A percentile compares a stretch with the other conserved stretches of the same genome.
These are phyloP conservation scores for Talaromyces sp. DNA, from an alignment of 2,329 filamentous ascomycete genomes.

Conservation along the genomic window DNA sequence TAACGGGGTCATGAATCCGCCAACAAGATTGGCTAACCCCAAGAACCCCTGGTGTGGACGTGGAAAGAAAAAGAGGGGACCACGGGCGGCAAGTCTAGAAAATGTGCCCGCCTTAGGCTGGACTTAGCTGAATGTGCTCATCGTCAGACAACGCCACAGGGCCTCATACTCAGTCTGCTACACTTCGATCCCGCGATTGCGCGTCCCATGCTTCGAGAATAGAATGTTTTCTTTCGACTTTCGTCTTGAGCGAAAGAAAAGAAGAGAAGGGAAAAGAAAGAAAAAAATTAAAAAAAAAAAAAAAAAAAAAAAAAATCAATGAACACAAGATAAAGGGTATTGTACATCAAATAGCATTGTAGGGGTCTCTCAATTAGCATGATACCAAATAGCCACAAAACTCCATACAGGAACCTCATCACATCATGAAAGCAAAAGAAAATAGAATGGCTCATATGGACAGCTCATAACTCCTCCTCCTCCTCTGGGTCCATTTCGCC, in stretches of 20 bases:
- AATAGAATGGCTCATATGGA: background rate
- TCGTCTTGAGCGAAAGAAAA: too few species aligned
- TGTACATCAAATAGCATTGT: conserved; percentile 6
- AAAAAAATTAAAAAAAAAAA: background rate
- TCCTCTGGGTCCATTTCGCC: conserved; percentile 57
- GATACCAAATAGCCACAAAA: conserved; percentile 12
- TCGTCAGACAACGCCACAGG: conserved; percentile 7
- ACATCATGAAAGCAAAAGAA: conserved; percentile 14
- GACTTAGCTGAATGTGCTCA: background rate
- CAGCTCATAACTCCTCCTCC: conserved; percentile 30
- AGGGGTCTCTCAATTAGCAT: conserved; percentile 16
- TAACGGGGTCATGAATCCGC: background rate
- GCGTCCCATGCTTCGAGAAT: conserved; percentile 9
- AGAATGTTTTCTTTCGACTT: conserved; percentile 1
- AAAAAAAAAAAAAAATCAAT: background rate
- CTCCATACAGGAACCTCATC: conserved; percentile 15
- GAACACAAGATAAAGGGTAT: conserved; percentile 11
- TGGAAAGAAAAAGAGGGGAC: background rate
- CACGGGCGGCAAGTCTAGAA: background rate
- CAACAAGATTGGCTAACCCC: background rate
- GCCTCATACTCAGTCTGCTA: conserved; percentile 10
- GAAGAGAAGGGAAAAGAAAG: background rate
- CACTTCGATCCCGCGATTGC: conserved; percentile 6
- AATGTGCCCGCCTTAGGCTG: background rate
- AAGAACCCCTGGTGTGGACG: background rate